Conservation (phyloP, 257 asterid species). For the Cinchona pubescens region DNA sequence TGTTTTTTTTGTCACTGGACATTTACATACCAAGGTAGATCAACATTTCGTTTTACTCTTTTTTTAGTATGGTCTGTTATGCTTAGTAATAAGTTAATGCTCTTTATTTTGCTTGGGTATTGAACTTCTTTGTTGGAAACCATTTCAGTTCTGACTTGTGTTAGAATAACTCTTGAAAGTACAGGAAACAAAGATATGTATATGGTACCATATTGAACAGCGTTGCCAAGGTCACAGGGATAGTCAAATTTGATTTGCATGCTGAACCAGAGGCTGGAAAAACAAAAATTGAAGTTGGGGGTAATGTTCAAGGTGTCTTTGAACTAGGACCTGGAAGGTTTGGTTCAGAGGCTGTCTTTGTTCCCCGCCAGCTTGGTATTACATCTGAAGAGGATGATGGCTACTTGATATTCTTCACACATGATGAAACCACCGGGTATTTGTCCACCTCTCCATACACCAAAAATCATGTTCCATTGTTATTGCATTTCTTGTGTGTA, state of each 20-base stretch:
- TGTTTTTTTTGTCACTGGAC: background rate
- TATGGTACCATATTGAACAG: slow-evolving; percentile 78
- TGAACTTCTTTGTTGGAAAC: background rate
- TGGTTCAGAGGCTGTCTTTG: slow-evolving; percentile 94
- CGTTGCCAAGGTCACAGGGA: slow-evolving; percentile 83
- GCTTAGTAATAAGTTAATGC: background rate
- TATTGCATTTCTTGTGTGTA: background rate
- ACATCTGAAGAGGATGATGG: slow-evolving; percentile 92
- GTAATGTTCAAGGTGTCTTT: slow-evolving; percentile 76
- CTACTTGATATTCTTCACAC: slow-evolving; percentile 85
- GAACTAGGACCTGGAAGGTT: slow-evolving; percentile 85
- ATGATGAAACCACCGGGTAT: slow-evolving; percentile 89
- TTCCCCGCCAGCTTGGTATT: slow-evolving; percentile 68
- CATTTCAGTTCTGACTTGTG: background rate
- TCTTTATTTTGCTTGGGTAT: background rate
- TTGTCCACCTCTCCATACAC: slow-evolving; percentile 15
- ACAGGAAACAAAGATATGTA: slow-evolving; percentile 86
- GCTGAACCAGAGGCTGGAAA: slow-evolving; percentile 75
- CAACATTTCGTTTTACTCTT: background rate
- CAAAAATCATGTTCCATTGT: background rate
- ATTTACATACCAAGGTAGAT: background rate
- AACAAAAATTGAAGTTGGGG: slow-evolving; percentile 87
- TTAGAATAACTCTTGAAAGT: slow-evolving; percentile 15
- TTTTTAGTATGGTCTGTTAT: background rate
- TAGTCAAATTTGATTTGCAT: slow-evolving; percentile 85